Base-by-base conservation (phyloP, 2,329 filamentous ascomycete species). In the Chrysosporium keratinophilum region DNA sequence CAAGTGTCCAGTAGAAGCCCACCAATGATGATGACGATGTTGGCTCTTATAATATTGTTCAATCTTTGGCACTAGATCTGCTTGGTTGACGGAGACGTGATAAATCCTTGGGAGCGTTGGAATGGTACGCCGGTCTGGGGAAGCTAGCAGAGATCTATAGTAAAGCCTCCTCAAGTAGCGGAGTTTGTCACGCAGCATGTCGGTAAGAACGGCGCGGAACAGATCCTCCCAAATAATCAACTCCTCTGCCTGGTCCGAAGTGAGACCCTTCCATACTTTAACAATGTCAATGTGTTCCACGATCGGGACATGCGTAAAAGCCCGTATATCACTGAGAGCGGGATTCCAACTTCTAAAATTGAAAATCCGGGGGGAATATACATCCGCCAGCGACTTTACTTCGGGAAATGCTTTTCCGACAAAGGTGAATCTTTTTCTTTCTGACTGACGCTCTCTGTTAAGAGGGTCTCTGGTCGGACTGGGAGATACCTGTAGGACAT, bases 241-340 rank as follows among this genome's bases (percentile, higher is more conserved):
- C 23, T 58, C 56, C 12, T 60, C 53, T 10, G 60, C 62, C 34
- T 61, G 52, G 14, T 42, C 48, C 15, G 57, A 39, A 19, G 54
- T 52, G 5, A 64, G 52, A n/a, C 60, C 61, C 45, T 57, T 61
- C 62, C 61, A 64, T 20, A 51, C 40, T 40, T 52, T 57, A 31
- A 20, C 12, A 10, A 58, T 44, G 42, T 58, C 51, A 10, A 56
- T 12, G 14, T 56, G 54, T n/a, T 52, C 46, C 6, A 56, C 28
- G 19, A 58, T 34, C 62, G 53, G 51, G 54, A 63, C 53, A 63
- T 64, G 60, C 63, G 64, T 46, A 19, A 43, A 46, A 54, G 49
- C 23, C 19, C 41, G 43, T 39, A 40, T 31, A 11, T 50, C 43
- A 10, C 15, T 23, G n/a, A 12, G 34, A 15, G 49, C 43, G 5